Conservation (phyloP, 2,329 filamentous ascomycete genomes). For the Chalaropsis ovoidea region DNA sequence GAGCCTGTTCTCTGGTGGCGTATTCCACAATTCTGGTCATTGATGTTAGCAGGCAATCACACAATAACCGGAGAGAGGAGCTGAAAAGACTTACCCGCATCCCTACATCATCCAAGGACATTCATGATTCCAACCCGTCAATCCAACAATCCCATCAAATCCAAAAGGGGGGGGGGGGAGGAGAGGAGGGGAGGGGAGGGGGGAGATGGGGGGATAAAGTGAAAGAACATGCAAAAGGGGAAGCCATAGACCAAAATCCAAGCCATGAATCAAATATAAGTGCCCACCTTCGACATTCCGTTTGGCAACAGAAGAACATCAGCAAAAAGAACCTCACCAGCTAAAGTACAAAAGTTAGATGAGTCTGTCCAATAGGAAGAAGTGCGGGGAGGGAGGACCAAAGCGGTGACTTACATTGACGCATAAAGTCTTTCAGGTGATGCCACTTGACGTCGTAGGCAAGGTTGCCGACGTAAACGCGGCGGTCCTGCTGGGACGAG, state of each 20-base stretch:
- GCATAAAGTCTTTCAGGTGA: constrained; percentile 99
- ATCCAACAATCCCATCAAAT: constrained; percentile 87
- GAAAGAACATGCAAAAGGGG: constrained; percentile 3
- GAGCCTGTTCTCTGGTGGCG: constrained; percentile 97
- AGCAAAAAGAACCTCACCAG: constrained; percentile 98
- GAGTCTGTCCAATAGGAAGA: not conserved
- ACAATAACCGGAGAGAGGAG: not conserved
- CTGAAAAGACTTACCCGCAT: constrained; percentile 74
- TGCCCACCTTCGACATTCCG: constrained; percentile 99
- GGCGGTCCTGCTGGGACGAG: constrained; percentile 93
- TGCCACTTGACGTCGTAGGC: constrained; percentile 99
- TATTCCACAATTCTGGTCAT: constrained; percentile 93
- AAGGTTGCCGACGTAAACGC: constrained; percentile 97
- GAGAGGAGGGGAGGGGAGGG: constrained; percentile 59
- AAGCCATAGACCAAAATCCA: constrained; percentile 37
- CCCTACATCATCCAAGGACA: constrained; percentile 89
- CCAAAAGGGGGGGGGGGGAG: constrained; percentile 46
- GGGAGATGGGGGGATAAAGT: constrained; percentile 54
- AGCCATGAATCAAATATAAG: constrained; percentile 57
- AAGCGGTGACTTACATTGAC: constrained; percentile 67
- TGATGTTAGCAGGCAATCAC: constrained; percentile 12
- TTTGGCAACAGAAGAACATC: constrained; percentile 99
- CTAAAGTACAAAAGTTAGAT: constrained; percentile 41
- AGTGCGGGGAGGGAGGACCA: not conserved
- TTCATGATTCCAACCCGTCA: constrained; percentile 79